Base-by-base conservation (phyloP, 129 eudicot species). In the Sambucus nigra region DNA sequence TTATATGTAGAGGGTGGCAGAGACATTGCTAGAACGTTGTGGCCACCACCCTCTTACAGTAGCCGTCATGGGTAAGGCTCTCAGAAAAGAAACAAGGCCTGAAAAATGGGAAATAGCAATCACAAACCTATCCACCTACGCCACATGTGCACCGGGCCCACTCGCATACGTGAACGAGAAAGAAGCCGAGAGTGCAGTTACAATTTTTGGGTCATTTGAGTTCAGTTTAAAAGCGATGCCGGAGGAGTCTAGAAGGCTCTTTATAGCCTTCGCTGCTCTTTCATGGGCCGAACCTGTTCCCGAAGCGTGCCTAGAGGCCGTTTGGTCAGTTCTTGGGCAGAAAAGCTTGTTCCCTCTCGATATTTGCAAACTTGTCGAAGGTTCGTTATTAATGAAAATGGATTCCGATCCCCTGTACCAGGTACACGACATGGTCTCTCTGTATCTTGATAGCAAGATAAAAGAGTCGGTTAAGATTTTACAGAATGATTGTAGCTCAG, bases 121-220 rank as follows among this genome's bases (percentile, higher is more conserved):
- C 21, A 11, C 66, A 44, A 47, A 60, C 55, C 22, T 60, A 47
- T 60, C 66, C 31, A 60, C 55, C 13, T 60, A 47, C 32, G 66
- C 66, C 14, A 46, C 66, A 17, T 60, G 66, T 60, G 66, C 66
- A 27, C 66, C 66, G 9, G 66, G 66, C 17, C 66, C 66, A 48
- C 15, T 60, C 21, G 47, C 66, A 7, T 60, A 60, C 17, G 66
- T 47, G n/a, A 60, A 60, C 20, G 66, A 60, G 41, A 60, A 60
- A 45, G 65, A 59, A 60, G 55, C 66, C 19, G 66, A 60, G 46
- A 60, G 11, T 19, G 28, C 66, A 3, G 45, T 47, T 3, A 60
- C 66, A 39, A 60, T 60, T 25, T 60, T 60, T 15, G 55, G 66
- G 47, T 60, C 66, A 20, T 31, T 60, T 60, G 66, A 60, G 46